Base-by-base conservation (phyloP, 1,284 basidiomycete species). In the Microstroma glucosiphilum region DNA sequence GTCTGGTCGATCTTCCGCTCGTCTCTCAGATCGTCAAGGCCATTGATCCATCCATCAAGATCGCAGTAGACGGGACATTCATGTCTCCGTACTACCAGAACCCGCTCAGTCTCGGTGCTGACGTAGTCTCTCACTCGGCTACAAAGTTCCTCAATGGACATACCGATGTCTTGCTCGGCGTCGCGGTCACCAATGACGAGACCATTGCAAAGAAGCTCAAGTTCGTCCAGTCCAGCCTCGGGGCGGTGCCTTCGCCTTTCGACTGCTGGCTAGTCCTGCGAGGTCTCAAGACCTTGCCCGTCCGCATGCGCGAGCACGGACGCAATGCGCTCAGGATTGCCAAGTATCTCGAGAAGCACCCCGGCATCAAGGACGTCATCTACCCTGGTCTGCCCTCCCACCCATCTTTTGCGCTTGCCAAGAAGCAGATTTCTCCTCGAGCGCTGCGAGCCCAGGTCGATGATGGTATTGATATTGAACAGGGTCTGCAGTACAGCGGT, bases 61-160 rank as follows among this genome's bases (percentile, higher is more conserved):
- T 75, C 46, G 70, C 74, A 40, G 72, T 74, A 21, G 71, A 74
- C 64, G 80, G 77, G 65, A 81, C 80, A 0, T 81, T 81, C 85
- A 83, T 92, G 57, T 92, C 90, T 0, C 91, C 93, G 0, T 97
- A 88, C 83, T 96, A 89, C 82, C 86, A 88, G 61, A 92, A 90
- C 1, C 93, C 93, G 0, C 85, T 97, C 37, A 84, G 88, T 53
- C 86, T 88, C 46, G 89, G 91, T 41, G 91, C 91, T 19, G 90
- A 92, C 76, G 82, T 92, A 68, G 89, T 91, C 71, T 65, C 89
- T 46, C 88, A 92, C 83, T 62, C 68, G 40, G 68, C 71, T 43
- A 83, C 72, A 64, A 97, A 97, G 81, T 96, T 96, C 82, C 83
- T 96, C 76, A 92, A 92, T 76, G 92, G 93, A 0, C 92, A 96